Evolutionary conservation across 805 yeast species (phyloP), one percentile per base, ranked within the genome.

Genomic region (Naumovozyma castellii): DNA sequence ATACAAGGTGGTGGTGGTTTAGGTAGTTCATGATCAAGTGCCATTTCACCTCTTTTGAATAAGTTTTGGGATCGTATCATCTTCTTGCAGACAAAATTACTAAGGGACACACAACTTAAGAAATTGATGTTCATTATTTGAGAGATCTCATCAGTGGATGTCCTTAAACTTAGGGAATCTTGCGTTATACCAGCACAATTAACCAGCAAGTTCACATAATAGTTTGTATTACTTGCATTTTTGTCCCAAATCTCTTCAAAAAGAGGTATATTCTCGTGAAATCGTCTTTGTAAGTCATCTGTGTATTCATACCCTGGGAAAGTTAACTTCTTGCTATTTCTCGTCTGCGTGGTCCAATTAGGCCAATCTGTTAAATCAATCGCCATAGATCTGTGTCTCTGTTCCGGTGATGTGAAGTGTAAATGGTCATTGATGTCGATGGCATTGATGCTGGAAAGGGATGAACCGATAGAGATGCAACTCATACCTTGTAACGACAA

Each of bases 171-270:
- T 9, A 56, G 35, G 3, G 50, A 41, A 8, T 47, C 48, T 40
- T 59, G 63, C 2, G 62, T 46, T 13, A 57, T 36, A 1, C 64
- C 64, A 3, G 64, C 64, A 42, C 62, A 56, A 35, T 59, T 59
- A 2, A 57, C 56, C 20, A 57, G 42, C 27, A 54, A 27, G 16
- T 46, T 48, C n/a, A 49, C 35, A 17, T 43, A 43, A 37, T 54
- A 50, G 4, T 33, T 40, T 5, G 36, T 35, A 18, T 43, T 39
- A 3, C 41, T 29, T 8, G 39, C 19, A 12, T 9, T 9, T 12
- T 9, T 12, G 1, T 19, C 28, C 43, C 45, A 36, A 14, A 15
- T 5, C 13, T 30, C 18, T n/a, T 25, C n/a, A 37, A 15, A 36
- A 33, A 5, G 36, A 3, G 4, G 33, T 5, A 20, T 27, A 36